Evolutionary conservation across 2,329 filamentous ascomycete species (phyloP).

Genomic region (Penicillium sumatraense): DNA sequence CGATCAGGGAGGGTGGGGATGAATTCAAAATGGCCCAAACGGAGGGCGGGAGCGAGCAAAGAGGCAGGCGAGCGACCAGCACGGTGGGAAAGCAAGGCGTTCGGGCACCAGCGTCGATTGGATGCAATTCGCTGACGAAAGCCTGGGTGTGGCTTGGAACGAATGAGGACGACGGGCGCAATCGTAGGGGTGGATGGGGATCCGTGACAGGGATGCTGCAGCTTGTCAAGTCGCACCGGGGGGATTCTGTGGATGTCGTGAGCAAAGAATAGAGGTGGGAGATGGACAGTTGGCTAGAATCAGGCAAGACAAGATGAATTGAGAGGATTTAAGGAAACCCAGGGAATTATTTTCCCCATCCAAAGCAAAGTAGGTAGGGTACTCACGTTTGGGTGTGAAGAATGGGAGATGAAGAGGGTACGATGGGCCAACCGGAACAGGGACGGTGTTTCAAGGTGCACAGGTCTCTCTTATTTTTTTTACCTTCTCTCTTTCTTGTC

Average conservation of each 20-base stretch:
- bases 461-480: not conserved
- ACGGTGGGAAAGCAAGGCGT: slow-evolving; percentile 38
- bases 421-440: not conserved
- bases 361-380: too few relatives aligned
- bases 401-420: not conserved
- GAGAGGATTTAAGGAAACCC: too few relatives aligned
- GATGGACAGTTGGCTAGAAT: not conserved
- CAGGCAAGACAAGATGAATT: not conserved
- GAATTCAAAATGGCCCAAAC: slow-evolving; percentile 27
- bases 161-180: slow-evolving; percentile 27
- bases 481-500: not conserved
- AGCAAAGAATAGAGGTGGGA: not conserved
- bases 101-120: slow-evolving; percentile 40
- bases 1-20: slow-evolving; percentile 34
- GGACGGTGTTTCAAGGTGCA: slow-evolving; percentile 9
- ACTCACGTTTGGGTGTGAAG: too few relatives aligned
- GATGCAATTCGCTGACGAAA: slow-evolving; percentile 34
- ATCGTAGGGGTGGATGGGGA: slow-evolving; percentile 30
- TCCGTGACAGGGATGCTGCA: slow-evolving; percentile 40
- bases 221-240: slow-evolving; percentile 30
- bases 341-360: too few relatives aligned
- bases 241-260: not conserved
- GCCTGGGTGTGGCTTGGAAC: slow-evolving; percentile 33
- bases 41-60: slow-evolving; percentile 21
- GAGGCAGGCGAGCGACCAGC: slow-evolving; percentile 29